phyloP scores from a whole-genome alignment of 1,139 yeast genomes.

The Blastobotrys malaysiensis region DNA sequence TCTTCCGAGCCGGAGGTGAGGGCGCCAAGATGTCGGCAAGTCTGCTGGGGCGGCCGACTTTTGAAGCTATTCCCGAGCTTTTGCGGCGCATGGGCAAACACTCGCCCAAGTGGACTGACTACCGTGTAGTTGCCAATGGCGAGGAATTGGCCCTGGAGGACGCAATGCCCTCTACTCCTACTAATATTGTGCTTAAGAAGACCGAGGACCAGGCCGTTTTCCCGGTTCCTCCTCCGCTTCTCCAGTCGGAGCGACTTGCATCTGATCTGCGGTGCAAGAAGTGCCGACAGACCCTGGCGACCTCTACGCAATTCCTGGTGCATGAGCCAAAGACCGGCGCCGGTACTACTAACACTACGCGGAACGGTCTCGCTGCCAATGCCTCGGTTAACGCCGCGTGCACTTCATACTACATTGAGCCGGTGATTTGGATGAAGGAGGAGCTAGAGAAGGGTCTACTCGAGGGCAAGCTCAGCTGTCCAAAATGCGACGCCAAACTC shows the following conservation, averaged over 20 bases:
- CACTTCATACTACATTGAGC: constrained; percentile 84
- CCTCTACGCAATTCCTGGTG: constrained; percentile 23
- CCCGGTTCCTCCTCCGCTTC: not conserved
- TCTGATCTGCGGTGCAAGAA: constrained; percentile 31
- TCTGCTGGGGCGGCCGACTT: not conserved
- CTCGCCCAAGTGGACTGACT: constrained; percentile 6
- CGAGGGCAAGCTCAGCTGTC: constrained; percentile 84
- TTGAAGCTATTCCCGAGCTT: constrained; percentile 5
- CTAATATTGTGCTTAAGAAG: not conserved
- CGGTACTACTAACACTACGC: constrained; percentile 17
- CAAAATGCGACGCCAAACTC: constrained; percentile 63
- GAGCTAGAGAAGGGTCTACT: constrained; percentile 63
- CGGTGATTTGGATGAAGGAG: constrained; percentile 83
- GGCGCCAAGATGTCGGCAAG: not conserved
- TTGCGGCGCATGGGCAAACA: constrained; percentile 5
- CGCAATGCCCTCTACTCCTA: not conserved
- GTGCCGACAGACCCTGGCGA: constrained; percentile 30
- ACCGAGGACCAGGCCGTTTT: not conserved
- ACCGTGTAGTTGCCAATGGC: constrained; percentile 11
- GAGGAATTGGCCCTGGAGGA: constrained; percentile 5
- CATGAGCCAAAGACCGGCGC: constrained; percentile 19
- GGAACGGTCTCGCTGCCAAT: constrained; percentile 33
- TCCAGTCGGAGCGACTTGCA: constrained; percentile 9
- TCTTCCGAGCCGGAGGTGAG: not conserved
- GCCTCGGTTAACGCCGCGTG: constrained; percentile 62